Evolutionary conservation across 179 eudicot genomes (phyloP), one percentile per base, ranked within the genome.

Genomic region (Silene vulgaris): DNA sequence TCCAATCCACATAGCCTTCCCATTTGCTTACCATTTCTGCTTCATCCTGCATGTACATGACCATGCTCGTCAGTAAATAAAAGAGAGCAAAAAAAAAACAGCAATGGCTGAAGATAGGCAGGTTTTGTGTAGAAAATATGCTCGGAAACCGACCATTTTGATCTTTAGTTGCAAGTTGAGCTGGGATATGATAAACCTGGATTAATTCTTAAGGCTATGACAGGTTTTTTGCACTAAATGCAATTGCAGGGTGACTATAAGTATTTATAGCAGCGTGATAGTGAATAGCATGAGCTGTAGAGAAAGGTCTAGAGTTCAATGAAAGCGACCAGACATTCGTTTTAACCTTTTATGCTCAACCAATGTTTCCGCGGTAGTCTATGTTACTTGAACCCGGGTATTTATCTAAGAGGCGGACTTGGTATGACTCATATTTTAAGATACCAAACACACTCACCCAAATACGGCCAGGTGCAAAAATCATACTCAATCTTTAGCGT

Each of bases 1-100:
- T 80, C 91, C 95, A 91, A 80, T 91, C 88, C 8, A 83, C 86
- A 75, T 90, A 90, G 26, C 89, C 95, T 52, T 89, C 78, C 95
- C 92, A 91, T 75, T 76, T 72, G 79, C 54, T 76, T 54, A 13
- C 29, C 75, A 43, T 21, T n/a, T 67, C 67, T 65, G 64, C 77
- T n/a, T 80, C 79, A 45, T 83, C 82, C 86, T 77, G 59, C 65
- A 64, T 29, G 68, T 64, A 60, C 26, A 12, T 43, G 45, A 57
- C 68, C 71, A 65, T 13, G 73, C 32, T 19, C 0, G 57, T 28
- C 56, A 79, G 23, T 40, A 40, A 70, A 72, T 13, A 9, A 8
- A 48, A 48, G 54, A 50, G 56, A 23, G 48, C 35, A 5, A 19
- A 28, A 60, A 48, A 16, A 17, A 16, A 17, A 19, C 0, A 40